These are phyloP conservation scores for Sextonia rubra DNA, from an alignment of 164 flowering plant genomes.

Conservation along the genomic window DNA sequence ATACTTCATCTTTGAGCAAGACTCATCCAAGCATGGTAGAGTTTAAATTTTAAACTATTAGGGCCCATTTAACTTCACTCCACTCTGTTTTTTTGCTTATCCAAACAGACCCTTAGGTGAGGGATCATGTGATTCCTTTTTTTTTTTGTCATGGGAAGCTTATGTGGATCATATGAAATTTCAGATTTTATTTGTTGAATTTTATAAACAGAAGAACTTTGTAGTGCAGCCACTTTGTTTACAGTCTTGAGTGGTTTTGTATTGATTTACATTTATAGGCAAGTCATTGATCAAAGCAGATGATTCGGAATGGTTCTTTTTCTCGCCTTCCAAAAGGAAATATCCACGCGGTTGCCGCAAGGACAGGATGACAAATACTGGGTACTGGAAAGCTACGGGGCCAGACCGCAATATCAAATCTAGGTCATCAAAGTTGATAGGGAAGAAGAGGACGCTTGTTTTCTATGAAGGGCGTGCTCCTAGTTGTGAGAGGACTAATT, in stretches of 20 bases:
- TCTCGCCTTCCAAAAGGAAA: slow-evolving; percentile 12
- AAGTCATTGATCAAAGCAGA: background rate
- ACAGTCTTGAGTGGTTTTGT: background rate
- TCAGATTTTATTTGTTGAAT: background rate
- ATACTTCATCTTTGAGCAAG: too few species aligned
- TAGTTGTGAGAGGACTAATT: slow-evolving; percentile 3
- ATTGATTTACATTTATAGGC: background rate
- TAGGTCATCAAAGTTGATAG: background rate
- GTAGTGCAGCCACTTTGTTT: background rate
- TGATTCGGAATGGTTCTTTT: slow-evolving; percentile 11
- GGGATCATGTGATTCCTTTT: too few species aligned
- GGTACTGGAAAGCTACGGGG: slow-evolving; percentile 21
- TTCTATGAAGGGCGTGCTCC: slow-evolving; percentile 13
- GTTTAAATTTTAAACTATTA: too few species aligned
- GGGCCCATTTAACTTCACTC: too few species aligned
- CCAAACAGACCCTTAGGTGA: too few species aligned
- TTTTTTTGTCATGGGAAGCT: too few species aligned
- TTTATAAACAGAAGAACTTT: background rate
- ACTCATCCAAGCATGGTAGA: too few species aligned
- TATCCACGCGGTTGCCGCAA: slow-evolving; percentile 16
- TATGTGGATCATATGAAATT: background rate
- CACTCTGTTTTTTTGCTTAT: too few species aligned
- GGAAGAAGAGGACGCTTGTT: slow-evolving; percentile 13
- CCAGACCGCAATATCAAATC: slow-evolving; percentile 17
- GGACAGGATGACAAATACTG: slow-evolving; percentile 14